Percentiles rank a stretch among this genome's conserved stretches.
These are phyloP conservation scores for Verticillium albo-atrum DNA, from an alignment of 2,329 filamentous ascomycete genomes.

Conservation along the genomic window DNA sequence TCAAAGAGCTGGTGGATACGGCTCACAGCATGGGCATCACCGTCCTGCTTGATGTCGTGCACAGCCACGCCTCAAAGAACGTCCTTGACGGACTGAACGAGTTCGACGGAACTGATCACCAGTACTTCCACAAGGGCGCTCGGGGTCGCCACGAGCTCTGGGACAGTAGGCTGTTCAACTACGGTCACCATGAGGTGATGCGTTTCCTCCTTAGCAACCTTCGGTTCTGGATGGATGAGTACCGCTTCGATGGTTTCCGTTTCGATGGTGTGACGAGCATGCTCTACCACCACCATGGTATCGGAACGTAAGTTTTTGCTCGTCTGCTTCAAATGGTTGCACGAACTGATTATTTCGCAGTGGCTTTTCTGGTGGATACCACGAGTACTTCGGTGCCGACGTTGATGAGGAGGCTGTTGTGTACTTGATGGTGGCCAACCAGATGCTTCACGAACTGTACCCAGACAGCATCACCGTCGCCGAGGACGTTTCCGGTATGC, in stretches of 20 bases:
- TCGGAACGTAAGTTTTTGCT: slow-evolving; percentile 71
- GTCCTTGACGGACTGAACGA: slow-evolving; percentile 91
- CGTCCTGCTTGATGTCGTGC: slow-evolving; percentile 90
- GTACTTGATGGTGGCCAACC: slow-evolving; percentile 94
- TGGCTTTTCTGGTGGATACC: slow-evolving; percentile 95
- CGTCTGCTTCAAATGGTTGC: neutral
- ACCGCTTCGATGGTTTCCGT: slow-evolving; percentile 91
- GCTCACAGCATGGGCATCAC: slow-evolving; percentile 88
- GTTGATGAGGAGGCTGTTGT: slow-evolving; percentile 93
- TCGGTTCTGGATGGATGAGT: slow-evolving; percentile 99
- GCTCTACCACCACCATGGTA: slow-evolving; percentile 93
- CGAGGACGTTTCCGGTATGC: slow-evolving; percentile 98
- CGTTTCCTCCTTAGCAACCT: slow-evolving; percentile 95
- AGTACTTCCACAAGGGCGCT: slow-evolving; percentile 87
- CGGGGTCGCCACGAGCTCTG: slow-evolving; percentile 89
- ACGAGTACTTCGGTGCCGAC: slow-evolving; percentile 88
- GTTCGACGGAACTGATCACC: slow-evolving; percentile 91
- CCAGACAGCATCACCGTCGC: slow-evolving; percentile 87
- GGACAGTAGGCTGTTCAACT: slow-evolving; percentile 97
- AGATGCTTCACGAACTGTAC: slow-evolving; percentile 89
- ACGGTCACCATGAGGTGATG: slow-evolving; percentile 88
- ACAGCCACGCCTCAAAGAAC: slow-evolving; percentile 98
- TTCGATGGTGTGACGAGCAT: slow-evolving; percentile 99
- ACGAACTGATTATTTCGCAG: slow-evolving; percentile 39
- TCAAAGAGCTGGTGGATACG: slow-evolving; percentile 95